These are phyloP conservation scores for Penicillium bovifimosum DNA, from an alignment of 495 filamentous ascomycete genomes.

Conservation along the genomic window DNA sequence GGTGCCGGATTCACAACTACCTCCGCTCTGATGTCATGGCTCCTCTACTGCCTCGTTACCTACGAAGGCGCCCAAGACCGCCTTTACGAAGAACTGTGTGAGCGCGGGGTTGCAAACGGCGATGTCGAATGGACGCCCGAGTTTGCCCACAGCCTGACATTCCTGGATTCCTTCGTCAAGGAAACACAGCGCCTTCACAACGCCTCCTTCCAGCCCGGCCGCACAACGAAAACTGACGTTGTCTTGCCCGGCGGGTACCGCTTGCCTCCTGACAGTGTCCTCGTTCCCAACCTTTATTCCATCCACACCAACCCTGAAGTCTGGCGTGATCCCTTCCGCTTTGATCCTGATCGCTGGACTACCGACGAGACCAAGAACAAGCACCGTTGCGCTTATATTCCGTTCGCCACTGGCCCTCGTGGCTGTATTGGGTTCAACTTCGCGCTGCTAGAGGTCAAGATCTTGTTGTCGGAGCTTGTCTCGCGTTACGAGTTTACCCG, in stretches of 20 bases:
- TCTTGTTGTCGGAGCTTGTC: constrained; percentile 45
- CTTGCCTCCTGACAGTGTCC: constrained; percentile 37
- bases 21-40: constrained; percentile 47
- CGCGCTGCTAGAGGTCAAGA: constrained; percentile 51
- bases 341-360: constrained; percentile 53
- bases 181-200: constrained; percentile 53
- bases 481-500: constrained; percentile 47
- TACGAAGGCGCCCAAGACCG: constrained; percentile 49
- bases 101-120: constrained; percentile 31
- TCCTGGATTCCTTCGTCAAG: constrained; percentile 52
- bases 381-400: constrained; percentile 42
- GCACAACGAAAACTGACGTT: constrained; percentile 45
- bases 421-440: constrained; percentile 56
- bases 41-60: constrained; percentile 44
- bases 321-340: constrained; percentile 47
- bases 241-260: constrained; percentile 52
- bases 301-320: constrained; percentile 49
- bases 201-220: constrained; percentile 50
- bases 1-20: constrained; percentile 57
- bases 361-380: constrained; percentile 40
- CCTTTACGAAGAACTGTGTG: constrained; percentile 47
- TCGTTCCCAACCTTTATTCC: constrained; percentile 42
- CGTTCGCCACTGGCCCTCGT: constrained; percentile 47
- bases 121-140: constrained; percentile 33
- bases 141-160: constrained; percentile 35